Evolutionary conservation across 2,329 filamentous ascomycete genomes (phyloP), one percentile per base, ranked within the genome.

Genomic region (Dendryphion nanum): DNA sequence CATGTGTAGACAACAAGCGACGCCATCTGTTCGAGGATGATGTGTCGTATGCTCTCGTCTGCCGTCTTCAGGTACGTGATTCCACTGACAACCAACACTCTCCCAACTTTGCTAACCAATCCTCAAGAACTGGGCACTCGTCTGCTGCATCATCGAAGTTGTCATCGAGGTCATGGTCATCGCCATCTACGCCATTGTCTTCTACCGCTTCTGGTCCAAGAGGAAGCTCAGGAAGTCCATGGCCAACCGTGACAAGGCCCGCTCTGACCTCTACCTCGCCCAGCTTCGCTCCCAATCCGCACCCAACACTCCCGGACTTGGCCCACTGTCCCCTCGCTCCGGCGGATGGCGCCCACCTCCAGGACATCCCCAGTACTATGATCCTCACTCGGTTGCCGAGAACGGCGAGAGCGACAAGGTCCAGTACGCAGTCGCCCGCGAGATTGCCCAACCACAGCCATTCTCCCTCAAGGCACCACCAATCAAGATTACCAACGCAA

Each of bases 121-220:
- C n/a, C n/a, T n/a, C n/a, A 71, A 96, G 80, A 93, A 95, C 72
- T 98, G 93, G 93, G 79, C 85, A 28, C 77, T 98, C 47, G 86
- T 98, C 64, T 98, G 93, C 78, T 90, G 90, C 70, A 85, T 98
- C 63, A 97, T 98, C 65, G 93, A 98, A 69, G 78, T 98, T 51
- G 86, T 96, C 45, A 78, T 98, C 55, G 93, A 97, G 63, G 79
- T 87, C 51, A 85, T 97, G 61, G 89, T 86, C 61, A 95, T 98
- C 65, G 75, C 82, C 37, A 87, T 98, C 59, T 98, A 98, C 77
- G 89, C 81, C 59, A 79, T 96, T 61, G 83, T 96, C 65, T 96
- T 97, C 76, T 97, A 95, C 77, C 86, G 93, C 55, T 94, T 95
- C 78, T 95, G 90, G 81, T 89, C 86, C 51, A 98, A 97, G 79